These are phyloP conservation scores for Debaryomyces nepalensis DNA, from an alignment of 1,139 yeast species.

Conservation along the genomic window DNA sequence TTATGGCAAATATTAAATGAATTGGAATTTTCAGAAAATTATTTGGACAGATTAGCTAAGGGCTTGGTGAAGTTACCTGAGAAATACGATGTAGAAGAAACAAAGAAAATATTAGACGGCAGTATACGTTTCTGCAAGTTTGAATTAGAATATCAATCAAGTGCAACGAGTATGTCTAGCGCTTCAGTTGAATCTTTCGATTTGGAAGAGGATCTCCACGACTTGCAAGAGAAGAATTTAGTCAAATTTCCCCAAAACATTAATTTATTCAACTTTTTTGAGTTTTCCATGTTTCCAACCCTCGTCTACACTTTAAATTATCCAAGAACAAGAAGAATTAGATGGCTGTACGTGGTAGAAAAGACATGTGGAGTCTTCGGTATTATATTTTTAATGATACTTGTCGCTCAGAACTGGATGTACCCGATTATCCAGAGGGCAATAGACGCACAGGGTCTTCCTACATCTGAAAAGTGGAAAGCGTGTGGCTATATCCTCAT, in stretches of 20 bases:
- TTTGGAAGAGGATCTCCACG: conserved; percentile 24
- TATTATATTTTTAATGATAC: conserved; percentile 78
- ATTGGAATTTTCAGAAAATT: conserved; percentile 49
- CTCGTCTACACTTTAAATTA: conserved; percentile 78
- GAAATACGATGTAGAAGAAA: conserved; percentile 31
- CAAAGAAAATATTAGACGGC: conserved; percentile 37
- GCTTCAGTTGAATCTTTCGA: conserved; percentile 18
- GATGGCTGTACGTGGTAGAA: conserved; percentile 71
- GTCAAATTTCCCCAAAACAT: conserved; percentile 72
- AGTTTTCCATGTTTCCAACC: conserved; percentile 89
- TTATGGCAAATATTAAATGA: conserved; percentile 71
- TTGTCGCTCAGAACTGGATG: conserved; percentile 76
- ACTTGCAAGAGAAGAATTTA: conserved; percentile 26
- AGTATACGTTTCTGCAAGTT: conserved; percentile 66
- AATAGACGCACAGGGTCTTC: conserved; percentile 52
- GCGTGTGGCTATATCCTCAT: conserved; percentile 66
- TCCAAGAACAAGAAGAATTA: conserved; percentile 72
- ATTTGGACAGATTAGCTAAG: conserved; percentile 28
- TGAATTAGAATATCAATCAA: conserved; percentile 59
- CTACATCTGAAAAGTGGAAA: conserved; percentile 47
- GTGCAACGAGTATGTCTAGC: conserved; percentile 24
- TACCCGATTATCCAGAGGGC: conserved; percentile 77
- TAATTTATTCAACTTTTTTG: conserved; percentile 66
- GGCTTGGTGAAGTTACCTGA: conserved; percentile 21
- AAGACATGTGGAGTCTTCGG: conserved; percentile 86